phyloP scores from a whole-genome alignment of 192 early-diverging fungal genomes.

The Gaertneriomyces sp. region DNA sequence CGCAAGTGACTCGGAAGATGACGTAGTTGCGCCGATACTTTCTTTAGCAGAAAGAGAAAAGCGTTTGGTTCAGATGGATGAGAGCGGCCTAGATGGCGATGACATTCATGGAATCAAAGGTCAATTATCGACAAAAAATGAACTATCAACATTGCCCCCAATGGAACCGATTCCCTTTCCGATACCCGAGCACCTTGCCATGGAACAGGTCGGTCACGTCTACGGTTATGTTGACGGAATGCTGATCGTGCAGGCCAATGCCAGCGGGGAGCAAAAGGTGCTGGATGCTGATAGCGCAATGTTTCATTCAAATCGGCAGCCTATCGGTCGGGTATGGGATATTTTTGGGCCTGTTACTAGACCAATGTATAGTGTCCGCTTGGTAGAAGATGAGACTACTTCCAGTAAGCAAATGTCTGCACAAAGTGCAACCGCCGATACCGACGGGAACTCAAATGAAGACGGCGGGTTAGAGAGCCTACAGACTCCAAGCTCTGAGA shows the following conservation, averaged over 20 bases:
- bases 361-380: conserved; percentile 81
- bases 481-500: too few relatives aligned
- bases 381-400: conserved; percentile 21
- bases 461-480: too few relatives aligned
- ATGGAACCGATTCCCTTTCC: conserved; percentile 39
- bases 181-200: conserved; percentile 48
- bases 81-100: conserved; percentile 6
- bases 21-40: conserved; percentile 8
- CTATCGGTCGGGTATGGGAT: conserved; percentile 66
- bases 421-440: too few relatives aligned
- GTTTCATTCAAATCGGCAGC: conserved; percentile 52
- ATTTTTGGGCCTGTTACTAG: conserved; percentile 85
- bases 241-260: conserved; percentile 64
- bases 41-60: conserved; percentile 20
- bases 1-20: not conserved
- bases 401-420: too few relatives aligned
- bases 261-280: conserved; percentile 33
- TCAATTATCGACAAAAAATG: conserved; percentile 37
- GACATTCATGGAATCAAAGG: not conserved
- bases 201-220: conserved; percentile 63
- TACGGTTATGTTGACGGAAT: conserved; percentile 67
- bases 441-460: conserved; percentile 33
- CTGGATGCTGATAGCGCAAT: conserved; percentile 77
- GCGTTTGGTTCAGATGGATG: conserved; percentile 20
- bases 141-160: conserved; percentile 32